phyloP scores from a whole-genome alignment of 2,329 filamentous ascomycete species.

The Aspergillus sp. region DNA sequence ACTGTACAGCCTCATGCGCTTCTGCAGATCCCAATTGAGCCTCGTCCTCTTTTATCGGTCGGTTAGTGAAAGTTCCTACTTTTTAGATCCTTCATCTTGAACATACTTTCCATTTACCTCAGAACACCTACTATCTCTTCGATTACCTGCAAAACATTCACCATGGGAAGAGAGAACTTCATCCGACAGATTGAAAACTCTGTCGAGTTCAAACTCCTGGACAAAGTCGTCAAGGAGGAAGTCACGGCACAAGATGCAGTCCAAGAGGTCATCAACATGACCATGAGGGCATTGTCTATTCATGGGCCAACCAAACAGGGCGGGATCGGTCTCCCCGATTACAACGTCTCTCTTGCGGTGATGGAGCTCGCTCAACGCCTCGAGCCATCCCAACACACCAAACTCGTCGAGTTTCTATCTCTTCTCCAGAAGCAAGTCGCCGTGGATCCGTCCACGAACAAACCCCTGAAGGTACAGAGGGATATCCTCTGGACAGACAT shows the following conservation, averaged over 20 bases:
- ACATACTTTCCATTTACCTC: not conserved
- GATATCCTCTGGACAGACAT: not conserved
- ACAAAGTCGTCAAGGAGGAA: not conserved
- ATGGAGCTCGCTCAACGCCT: not conserved
- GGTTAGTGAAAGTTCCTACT: not conserved
- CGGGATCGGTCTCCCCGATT: not conserved
- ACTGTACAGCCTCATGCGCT: not conserved
- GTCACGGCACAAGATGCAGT: not conserved
- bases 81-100: too few relatives aligned
- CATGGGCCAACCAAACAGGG: not conserved
- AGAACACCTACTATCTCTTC: not conserved
- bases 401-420: not conserved
- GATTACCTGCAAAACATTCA: not conserved
- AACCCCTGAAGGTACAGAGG: not conserved
- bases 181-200: not conserved
- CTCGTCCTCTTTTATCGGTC: not conserved
- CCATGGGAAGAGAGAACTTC: conserved; percentile 3
- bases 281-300: not conserved
- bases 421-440: not conserved
- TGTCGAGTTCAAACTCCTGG: not conserved
- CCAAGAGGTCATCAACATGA: not conserved
- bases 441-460: not conserved
- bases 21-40: not conserved
- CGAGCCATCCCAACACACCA: not conserved
- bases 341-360: not conserved